Evolutionary conservation across 2,329 filamentous ascomycete species (phyloP).

Genomic region (Dothideomycetes sp.): DNA sequence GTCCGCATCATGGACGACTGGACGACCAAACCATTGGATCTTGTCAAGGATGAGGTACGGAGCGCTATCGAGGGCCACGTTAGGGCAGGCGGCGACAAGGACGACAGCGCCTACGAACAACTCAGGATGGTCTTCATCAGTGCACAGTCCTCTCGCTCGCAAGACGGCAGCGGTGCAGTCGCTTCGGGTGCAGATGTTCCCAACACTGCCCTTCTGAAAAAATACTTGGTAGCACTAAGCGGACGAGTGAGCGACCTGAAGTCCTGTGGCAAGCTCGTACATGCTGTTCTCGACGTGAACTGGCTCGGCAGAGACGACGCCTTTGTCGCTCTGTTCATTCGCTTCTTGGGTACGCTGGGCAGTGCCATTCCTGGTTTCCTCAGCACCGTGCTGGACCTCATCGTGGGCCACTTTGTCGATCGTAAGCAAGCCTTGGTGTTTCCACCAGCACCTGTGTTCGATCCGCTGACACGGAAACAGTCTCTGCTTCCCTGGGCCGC

Average conservation of each 20-base stretch:
- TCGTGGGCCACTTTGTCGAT: slow-evolving; percentile 67
- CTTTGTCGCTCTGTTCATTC: slow-evolving; percentile 48
- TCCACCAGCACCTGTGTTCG: not conserved
- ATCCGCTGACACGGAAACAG: slow-evolving; percentile 31
- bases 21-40: slow-evolving; percentile 45
- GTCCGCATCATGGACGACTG: slow-evolving; percentile 37
- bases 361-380: slow-evolving; percentile 78
- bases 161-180: slow-evolving; percentile 18
- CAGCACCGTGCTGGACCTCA: slow-evolving; percentile 63
- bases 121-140: slow-evolving; percentile 45
- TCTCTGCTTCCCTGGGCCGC: slow-evolving; percentile 46
- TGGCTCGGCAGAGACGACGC: slow-evolving; percentile 54
- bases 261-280: slow-evolving; percentile 49
- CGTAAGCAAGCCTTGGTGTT: slow-evolving; percentile 31
- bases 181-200: slow-evolving; percentile 33
- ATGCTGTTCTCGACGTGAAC: slow-evolving; percentile 48
- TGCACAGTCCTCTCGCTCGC: slow-evolving; percentile 31
- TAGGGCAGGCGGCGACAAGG: slow-evolving; percentile 34
- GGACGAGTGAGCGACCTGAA: slow-evolving; percentile 48
- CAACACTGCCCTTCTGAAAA: slow-evolving; percentile 43
- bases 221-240: slow-evolving; percentile 51
- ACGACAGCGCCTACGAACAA: slow-evolving; percentile 49
- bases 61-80: slow-evolving; percentile 35
- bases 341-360: slow-evolving; percentile 55
- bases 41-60: slow-evolving; percentile 54